A percentile compares a stretch with the other conserved stretches of the same genome.
These are phyloP conservation scores for Stevia rebaudiana DNA, from an alignment of 140 eudicot genomes.

Conservation along the genomic window DNA sequence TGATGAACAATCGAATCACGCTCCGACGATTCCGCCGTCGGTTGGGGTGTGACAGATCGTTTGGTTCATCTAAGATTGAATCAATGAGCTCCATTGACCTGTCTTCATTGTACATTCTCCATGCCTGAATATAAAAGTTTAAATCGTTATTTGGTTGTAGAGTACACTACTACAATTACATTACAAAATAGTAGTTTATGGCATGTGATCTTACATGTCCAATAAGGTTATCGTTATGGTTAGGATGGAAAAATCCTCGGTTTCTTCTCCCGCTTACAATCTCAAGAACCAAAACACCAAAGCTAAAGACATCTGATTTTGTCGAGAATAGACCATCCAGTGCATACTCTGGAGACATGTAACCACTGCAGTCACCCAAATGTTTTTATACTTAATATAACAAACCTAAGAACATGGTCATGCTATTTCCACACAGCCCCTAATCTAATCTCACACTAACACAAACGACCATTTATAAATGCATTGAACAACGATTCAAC, in stretches of 20 bases:
- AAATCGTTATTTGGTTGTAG: background rate
- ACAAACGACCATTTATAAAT: too few relatives aligned
- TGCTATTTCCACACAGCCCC: too few relatives aligned
- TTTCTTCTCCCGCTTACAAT: slow-evolving; percentile 17
- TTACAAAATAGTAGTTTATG: background rate
- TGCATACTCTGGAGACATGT: slow-evolving; percentile 14
- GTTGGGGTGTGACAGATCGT: too few relatives aligned
- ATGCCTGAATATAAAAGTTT: slow-evolving; percentile 3
- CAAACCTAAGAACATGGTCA: background rate
- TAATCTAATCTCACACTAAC: too few relatives aligned
- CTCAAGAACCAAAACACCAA: slow-evolving; percentile 33
- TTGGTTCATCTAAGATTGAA: background rate
- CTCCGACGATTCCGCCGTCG: too few relatives aligned
- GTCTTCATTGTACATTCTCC: slow-evolving; percentile 7
- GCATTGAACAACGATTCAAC: too few relatives aligned
- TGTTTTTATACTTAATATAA: background rate
- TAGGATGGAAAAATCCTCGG: slow-evolving; percentile 10
- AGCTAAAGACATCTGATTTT: slow-evolving; percentile 35
- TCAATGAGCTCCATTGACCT: slow-evolving; percentile 3
- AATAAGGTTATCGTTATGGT: slow-evolving; percentile 9
- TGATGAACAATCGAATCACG: too few relatives aligned
- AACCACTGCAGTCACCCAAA: background rate
- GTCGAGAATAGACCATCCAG: slow-evolving; percentile 18
- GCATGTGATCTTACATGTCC: slow-evolving; percentile 14
- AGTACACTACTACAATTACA: background rate